These are phyloP conservation scores for Lathyrus sativus DNA, from an alignment of 306 rosid genomes.

Conservation along the genomic window DNA sequence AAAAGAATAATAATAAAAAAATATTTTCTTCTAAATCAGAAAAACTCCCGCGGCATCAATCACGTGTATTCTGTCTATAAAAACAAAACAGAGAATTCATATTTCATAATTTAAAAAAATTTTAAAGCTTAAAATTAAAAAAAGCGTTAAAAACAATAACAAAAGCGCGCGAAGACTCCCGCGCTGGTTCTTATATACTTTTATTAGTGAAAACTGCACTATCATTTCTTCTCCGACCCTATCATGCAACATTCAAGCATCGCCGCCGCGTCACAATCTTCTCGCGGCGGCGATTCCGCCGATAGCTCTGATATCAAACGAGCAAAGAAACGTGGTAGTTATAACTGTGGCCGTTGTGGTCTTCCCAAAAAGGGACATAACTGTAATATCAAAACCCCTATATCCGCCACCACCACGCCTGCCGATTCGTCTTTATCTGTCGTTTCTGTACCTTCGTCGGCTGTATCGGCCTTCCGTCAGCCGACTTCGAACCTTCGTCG, in stretches of 20 bases:
- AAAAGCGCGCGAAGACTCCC: constrained; percentile 56
- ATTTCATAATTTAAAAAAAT: background rate
- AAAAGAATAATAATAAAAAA: background rate
- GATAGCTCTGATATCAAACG: constrained; percentile 42
- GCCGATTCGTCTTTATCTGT: constrained; percentile 42
- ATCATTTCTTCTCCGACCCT: background rate
- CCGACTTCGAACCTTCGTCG: constrained; percentile 64
- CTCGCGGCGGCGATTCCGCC: constrained; percentile 20
- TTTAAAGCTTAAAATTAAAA: background rate
- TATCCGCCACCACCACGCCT: constrained; percentile 28
- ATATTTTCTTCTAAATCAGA: background rate
- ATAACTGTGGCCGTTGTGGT: constrained; percentile 91
- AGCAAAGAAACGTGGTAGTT: constrained; percentile 74
- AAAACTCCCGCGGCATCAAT: background rate
- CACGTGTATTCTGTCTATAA: background rate
- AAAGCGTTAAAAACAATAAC: constrained; percentile 12
- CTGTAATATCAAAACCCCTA: constrained; percentile 50
- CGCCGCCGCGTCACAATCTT: constrained; percentile 30
- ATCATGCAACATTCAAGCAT: constrained; percentile 50
- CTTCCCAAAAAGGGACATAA: constrained; percentile 83
- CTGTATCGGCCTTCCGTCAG: constrained; percentile 40
- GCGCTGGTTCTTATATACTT: constrained; percentile 34
- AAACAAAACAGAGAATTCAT: background rate
- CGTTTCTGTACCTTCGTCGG: constrained; percentile 39
- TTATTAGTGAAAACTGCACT: background rate